Evolutionary conservation across 2,329 filamentous ascomycete genomes (phyloP), one percentile per base, ranked within the genome.

Genomic region (Cordyceps militaris): DNA sequence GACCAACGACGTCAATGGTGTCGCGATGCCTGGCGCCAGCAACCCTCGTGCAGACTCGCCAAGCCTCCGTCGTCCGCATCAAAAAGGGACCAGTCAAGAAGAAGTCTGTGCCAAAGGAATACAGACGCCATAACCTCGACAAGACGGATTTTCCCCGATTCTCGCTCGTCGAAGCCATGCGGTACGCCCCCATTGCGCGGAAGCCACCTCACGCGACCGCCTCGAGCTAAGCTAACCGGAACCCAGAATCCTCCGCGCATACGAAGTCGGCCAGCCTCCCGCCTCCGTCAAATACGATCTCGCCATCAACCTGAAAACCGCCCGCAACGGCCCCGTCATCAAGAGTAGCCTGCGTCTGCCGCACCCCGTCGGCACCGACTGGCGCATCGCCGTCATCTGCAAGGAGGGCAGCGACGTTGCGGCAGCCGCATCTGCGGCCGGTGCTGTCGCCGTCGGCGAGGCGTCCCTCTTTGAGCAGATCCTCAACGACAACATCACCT

Each of bases 121-220:
- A 82, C 61, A 83, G 82, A 62, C 81, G 84, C 32, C 91, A 85
- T 69, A 80, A 84, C 62, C 71, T 93, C 62, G 81, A 81, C 61
- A 76, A 84, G 62, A 81, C 84, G 44, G 79, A 90, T 36, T 75
- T 74, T 40, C 73, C 73, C 0, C 86, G 89, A 67, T 96, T 88
- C 68, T 83, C 91, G 1, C 79, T 99, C 32, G 88, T 90, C 64
- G 94, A 99, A 76, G 95, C 94, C 16, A 94, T 99, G 84, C 84
- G 92, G 90, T 91, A 74, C 59, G 79, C 60, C 48, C 51, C n/a
- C 23, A 24, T 14, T 23, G 4, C 36, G 16, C 5, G 6, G 11
- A 16, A 19, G 21, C 24, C 24, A n/a, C 19, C 9, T 26, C 54
- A 50, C 46, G 46, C 43, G 53, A 56, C 53, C 30, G 30, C 21